phyloP scores from a whole-genome alignment of 805 yeast species.

The Helenozyma rhizophorensis region DNA sequence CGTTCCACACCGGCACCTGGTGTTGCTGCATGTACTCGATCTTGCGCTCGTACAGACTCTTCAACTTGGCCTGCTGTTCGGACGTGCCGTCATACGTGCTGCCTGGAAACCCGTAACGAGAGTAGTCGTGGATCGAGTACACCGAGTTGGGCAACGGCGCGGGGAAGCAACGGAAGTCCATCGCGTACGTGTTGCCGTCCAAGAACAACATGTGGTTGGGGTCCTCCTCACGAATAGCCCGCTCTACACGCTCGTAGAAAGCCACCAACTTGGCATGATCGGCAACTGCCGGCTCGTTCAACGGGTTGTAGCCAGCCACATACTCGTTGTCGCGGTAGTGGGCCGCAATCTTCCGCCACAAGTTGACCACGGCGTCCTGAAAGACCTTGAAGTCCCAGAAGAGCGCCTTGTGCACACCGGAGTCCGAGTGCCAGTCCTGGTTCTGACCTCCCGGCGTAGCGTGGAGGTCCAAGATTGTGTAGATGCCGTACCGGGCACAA shows the following conservation, averaged over 20 bases:
- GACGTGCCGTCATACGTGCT: conserved; percentile 30
- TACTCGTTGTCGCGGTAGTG: conserved; percentile 44
- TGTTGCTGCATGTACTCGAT: conserved; percentile 36
- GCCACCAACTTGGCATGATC: conserved; percentile 37
- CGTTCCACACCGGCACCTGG: conserved; percentile 51
- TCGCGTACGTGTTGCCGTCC: conserved; percentile 49
- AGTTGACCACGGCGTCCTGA: conserved; percentile 42
- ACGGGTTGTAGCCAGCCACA: conserved; percentile 53
- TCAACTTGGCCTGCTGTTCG: conserved; percentile 32
- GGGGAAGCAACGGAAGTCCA: conserved; percentile 48
- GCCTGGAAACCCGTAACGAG: conserved; percentile 44
- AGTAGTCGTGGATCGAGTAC: conserved; percentile 49
- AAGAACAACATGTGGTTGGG: conserved; percentile 46
- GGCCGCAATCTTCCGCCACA: conserved; percentile 43
- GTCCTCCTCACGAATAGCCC: conserved; percentile 40
- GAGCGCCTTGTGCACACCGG: conserved; percentile 42
- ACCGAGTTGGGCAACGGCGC: conserved; percentile 39
- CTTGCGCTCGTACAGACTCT: conserved; percentile 39
- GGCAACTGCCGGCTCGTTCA: conserved; percentile 49
- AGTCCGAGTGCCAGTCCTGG: conserved; percentile 53
- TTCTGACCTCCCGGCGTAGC: conserved; percentile 52
- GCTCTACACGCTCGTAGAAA: conserved; percentile 36
- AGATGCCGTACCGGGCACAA: conserved; percentile 44
- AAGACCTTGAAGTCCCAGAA: conserved; percentile 49
- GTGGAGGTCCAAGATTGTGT: conserved; percentile 46